Evolutionary conservation across 2,329 filamentous ascomycete genomes (phyloP), one percentile per base, ranked within the genome.

Genomic region (Trichoderma sp.): DNA sequence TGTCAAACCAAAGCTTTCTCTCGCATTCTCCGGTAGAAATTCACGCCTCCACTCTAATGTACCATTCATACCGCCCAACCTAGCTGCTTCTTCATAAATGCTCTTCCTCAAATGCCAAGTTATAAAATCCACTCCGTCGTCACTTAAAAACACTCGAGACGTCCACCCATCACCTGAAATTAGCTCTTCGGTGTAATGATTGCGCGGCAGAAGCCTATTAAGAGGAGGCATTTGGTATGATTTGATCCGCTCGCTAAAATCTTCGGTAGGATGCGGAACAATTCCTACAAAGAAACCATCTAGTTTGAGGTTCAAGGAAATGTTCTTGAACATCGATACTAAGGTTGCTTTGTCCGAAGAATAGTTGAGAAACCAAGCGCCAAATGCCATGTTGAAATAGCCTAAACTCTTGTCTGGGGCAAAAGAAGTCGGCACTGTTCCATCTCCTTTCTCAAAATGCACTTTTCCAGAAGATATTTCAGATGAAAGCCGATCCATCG

Each of bases 361-460:
- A 33, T 72, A 71, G 56, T 71, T 71, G 11, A 71, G 64, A 24
- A 71, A 70, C 70, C 70, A 71, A 14, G 43, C 68, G 1, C 57
- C 68, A 43, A 66, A 52, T 1, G 35, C 68, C 6, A 70, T 7
- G 33, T 70, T 55, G 27, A 70, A 71, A 14, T 49, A 27, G 3
- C 64, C 64, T 13, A 10, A n/a, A 10, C 49, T 62, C 13, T 27
- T 56, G 16, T 59, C 24, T 3, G 70, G 53, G 8, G 56, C 49
- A 27, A 49, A 61, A 27, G 58, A 61, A 21, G 10, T 29, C 3
- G 60, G 43, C 4, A 62, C 49, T 10, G n/a, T 6, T 33, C 43
- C 60, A 35, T 62, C 60, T 11, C 60, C 60, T 5, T 24, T 11
- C 29, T 52, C 31, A 35, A 62, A 62, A 8, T 21, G 60, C n/a